Conservation (phyloP, 2,329 filamentous ascomycete genomes). For the Hypoxylon sp. region DNA sequence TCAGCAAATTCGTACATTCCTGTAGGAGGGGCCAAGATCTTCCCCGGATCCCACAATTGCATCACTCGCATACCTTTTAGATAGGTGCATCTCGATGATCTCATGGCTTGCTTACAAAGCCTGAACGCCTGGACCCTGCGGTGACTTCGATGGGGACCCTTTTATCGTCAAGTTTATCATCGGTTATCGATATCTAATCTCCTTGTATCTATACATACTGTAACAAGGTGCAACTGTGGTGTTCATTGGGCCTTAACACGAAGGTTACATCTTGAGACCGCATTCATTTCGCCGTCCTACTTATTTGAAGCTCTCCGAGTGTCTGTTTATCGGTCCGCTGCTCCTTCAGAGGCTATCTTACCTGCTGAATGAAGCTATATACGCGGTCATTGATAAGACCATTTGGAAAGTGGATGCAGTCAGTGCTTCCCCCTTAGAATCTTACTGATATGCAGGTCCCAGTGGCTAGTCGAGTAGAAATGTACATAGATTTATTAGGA, state of each 20-base stretch:
- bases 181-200: conserved; percentile 23
- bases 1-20: conserved; percentile 16
- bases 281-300: conserved; percentile 10
- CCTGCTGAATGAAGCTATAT: neutral
- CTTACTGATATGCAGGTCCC: neutral
- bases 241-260: conserved; percentile 1
- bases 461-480: neutral
- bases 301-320: neutral
- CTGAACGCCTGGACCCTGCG: conserved; percentile 10
- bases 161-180: conserved; percentile 26
- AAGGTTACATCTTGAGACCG: conserved; percentile 1
- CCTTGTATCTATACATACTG: conserved; percentile 9
- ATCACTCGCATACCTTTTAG: conserved; percentile 42
- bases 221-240: neutral
- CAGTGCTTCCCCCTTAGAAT: neutral
- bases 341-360: neutral
- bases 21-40: conserved; percentile 27
- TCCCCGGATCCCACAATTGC: conserved; percentile 44
- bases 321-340: neutral
- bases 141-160: conserved; percentile 18
- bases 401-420: neutral
- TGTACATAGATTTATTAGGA: neutral
- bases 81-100: conserved; percentile 26
- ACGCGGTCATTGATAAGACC: neutral
- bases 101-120: conserved; percentile 1